Evolutionary conservation across 495 filamentous ascomycete species (phyloP), one percentile per base, ranked within the genome.

Genomic region (Parathielavia hyrcaniae): DNA sequence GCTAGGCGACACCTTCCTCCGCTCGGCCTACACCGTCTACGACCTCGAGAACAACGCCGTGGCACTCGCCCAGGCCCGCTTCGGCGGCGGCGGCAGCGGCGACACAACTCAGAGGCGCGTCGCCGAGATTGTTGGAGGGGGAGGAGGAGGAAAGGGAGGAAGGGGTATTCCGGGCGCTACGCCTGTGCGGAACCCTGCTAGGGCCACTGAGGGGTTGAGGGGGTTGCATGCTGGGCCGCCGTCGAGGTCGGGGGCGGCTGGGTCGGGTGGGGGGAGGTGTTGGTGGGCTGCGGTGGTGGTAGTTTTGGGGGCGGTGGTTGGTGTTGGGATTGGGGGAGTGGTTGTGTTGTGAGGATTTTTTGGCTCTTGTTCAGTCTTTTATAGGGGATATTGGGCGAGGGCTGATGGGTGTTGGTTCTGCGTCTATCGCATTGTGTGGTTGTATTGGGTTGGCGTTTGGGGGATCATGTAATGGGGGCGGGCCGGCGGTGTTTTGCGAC

Each of bases 1-100:
- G 5, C 73, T 98, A 35, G 92, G 92, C 13, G 92, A 98, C 68
- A 97, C 92, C 0, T 98, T 97, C 75, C 77, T 98, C 16, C 82
- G 93, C 55, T 88, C 85, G 36, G 90, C 91, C 0, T 98, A 97
- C 65, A 84, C 96, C 30, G 92, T 98, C 0, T 97, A 91, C 65
- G 91, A 97, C 64, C 74, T 97, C 16, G 79, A 77, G 14, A 96
- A 92, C 67, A 90, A 96, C 71, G 80, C 90, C 72, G 91, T 98
- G 57, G 87, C 86, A 12, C 71, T 98, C 40, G 92, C 90, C 13
- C 87, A 88, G 66, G 93, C 92, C 1, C 83, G 82, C 46, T 96
- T 95, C 73, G 90, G 72, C 83, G 5, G 87, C 85, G 0, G 62
- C 70, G 2, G 26, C 26, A n/a, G n/a, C n/a, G n/a, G n/a, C n/a